Evolutionary conservation across 2,329 filamentous ascomycete genomes (phyloP).

Genomic region (Albophoma yamanashiensis): DNA sequence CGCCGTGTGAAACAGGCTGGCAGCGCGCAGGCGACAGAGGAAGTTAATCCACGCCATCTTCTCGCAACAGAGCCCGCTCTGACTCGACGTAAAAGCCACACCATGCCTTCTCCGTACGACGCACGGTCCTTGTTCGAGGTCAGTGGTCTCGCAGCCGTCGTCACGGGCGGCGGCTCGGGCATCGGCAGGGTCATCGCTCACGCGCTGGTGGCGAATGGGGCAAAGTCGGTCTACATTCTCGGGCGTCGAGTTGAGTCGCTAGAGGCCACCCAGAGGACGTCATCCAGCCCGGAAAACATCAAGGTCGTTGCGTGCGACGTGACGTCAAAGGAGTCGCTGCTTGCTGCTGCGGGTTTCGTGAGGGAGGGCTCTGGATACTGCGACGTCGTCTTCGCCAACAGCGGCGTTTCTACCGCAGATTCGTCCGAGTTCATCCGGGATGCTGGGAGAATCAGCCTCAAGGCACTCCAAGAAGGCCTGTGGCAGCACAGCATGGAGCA

Average conservation of each 20-base stretch:
- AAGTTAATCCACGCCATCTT: neutral
- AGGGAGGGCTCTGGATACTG: slow-evolving; percentile 44
- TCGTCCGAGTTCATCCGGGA: neutral
- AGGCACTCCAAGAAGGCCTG: slow-evolving; percentile 6
- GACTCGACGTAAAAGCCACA: neutral
- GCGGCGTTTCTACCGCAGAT: slow-evolving; percentile 28
- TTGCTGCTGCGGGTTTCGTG: slow-evolving; percentile 9
- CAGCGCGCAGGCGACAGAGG: neutral
- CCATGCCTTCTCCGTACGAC: slow-evolving; percentile 7
- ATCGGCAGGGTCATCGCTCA: slow-evolving; percentile 44
- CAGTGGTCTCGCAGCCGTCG: slow-evolving; percentile 43
- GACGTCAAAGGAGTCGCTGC: slow-evolving; percentile 35
- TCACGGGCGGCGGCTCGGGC: slow-evolving; percentile 48
- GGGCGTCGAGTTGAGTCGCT: slow-evolving; percentile 26
- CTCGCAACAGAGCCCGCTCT: neutral
- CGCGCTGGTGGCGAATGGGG: slow-evolving; percentile 20
- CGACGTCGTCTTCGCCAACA: slow-evolving; percentile 52
- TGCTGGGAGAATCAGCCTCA: slow-evolving; percentile 1
- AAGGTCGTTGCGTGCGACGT: slow-evolving; percentile 28
- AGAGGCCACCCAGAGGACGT: slow-evolving; percentile 8
- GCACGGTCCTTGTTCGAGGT: slow-evolving; percentile 34
- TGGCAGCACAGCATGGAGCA: slow-evolving; percentile 34
- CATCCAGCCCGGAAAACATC: slow-evolving; percentile 17
- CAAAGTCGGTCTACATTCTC: slow-evolving; percentile 25
- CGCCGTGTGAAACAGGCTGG: neutral